phyloP scores from a whole-genome alignment of 2,329 filamentous ascomycete genomes.

The Botrytis aclada region DNA sequence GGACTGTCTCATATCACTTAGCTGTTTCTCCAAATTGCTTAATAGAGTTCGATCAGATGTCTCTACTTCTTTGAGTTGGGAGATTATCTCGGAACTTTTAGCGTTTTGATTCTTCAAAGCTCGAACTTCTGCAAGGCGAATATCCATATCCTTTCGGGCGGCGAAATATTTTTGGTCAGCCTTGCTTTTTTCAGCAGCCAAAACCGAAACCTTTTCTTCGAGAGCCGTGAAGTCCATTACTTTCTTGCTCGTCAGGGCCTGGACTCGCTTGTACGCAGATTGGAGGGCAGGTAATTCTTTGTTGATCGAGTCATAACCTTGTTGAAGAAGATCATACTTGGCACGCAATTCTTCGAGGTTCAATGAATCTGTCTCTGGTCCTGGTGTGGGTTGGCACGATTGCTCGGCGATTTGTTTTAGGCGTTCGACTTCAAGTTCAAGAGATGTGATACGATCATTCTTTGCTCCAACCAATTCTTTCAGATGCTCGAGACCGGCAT shows the following conservation, averaged over 20 bases:
- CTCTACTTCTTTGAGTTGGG: slow-evolving; percentile 89
- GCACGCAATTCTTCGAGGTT: slow-evolving; percentile 67
- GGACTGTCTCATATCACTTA: slow-evolving; percentile 76
- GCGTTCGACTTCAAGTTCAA: slow-evolving; percentile 80
- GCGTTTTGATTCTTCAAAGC: slow-evolving; percentile 76
- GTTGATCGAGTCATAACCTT: slow-evolving; percentile 79
- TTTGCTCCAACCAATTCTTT: slow-evolving; percentile 77
- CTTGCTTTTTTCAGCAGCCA: slow-evolving; percentile 88
- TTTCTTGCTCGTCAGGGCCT: slow-evolving; percentile 81
- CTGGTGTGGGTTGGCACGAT: slow-evolving; percentile 40
- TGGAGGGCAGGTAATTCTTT: slow-evolving; percentile 87
- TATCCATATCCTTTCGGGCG: slow-evolving; percentile 90
- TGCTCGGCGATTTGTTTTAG: slow-evolving; percentile 56
- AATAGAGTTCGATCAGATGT: slow-evolving; percentile 70
- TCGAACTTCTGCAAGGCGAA: slow-evolving; percentile 75
- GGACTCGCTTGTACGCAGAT: slow-evolving; percentile 85
- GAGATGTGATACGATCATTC: slow-evolving; percentile 72
- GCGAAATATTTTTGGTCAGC: slow-evolving; percentile 98
- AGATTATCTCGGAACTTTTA: slow-evolving; percentile 90
- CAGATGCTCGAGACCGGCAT: slow-evolving; percentile 65
- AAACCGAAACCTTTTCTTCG: slow-evolving; percentile 73
- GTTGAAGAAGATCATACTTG: slow-evolving; percentile 72
- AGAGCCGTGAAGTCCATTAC: slow-evolving; percentile 70
- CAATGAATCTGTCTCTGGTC: slow-evolving; percentile 54
- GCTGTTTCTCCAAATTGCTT: slow-evolving; percentile 85